These are phyloP conservation scores for Leccinum imitatum DNA, from an alignment of 768 basidiomycete species.

Conservation along the genomic window DNA sequence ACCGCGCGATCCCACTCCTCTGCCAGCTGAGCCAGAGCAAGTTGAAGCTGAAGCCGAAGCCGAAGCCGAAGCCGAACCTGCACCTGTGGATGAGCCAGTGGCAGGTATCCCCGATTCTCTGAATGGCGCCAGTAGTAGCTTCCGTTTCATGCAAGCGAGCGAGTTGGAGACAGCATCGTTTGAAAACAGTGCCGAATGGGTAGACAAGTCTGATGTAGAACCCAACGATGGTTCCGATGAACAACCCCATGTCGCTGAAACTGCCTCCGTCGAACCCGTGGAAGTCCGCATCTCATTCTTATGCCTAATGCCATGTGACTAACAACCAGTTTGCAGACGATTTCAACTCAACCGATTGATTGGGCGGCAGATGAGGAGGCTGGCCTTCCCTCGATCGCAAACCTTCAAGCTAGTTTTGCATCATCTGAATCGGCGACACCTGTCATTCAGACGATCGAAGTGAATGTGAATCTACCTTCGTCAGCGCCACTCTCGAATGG, in stretches of 20 bases:
- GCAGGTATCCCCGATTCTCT: constrained; percentile 40
- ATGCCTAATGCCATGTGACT: neutral
- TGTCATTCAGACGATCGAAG: constrained; percentile 36
- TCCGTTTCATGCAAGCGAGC: constrained; percentile 82
- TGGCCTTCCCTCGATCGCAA: constrained; percentile 74
- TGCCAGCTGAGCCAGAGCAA: constrained; percentile 35
- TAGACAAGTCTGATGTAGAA: constrained; percentile 46
- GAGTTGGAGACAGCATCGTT: constrained; percentile 61
- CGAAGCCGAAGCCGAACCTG: constrained; percentile 29
- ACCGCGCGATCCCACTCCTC: constrained; percentile 33
- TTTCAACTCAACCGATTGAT: constrained; percentile 50
- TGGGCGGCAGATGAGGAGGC: constrained; percentile 85
- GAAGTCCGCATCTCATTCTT: constrained; percentile 32
- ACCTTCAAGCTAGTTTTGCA: constrained; percentile 74
- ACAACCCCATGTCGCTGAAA: constrained; percentile 13
- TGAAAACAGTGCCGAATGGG: constrained; percentile 57
- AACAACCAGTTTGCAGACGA: constrained; percentile 13
- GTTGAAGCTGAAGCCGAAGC: constrained; percentile 34
- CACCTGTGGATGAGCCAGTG: constrained; percentile 31
- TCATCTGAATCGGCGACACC: constrained; percentile 74
- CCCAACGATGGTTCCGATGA: constrained; percentile 17
- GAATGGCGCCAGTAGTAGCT: constrained; percentile 53
- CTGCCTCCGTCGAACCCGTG: constrained; percentile 14
- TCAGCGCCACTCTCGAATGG: constrained; percentile 21
- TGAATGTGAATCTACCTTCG: constrained; percentile 30